These are phyloP conservation scores for Mercurialis annua DNA, from an alignment of 345 rosid species.

Conservation along the genomic window DNA sequence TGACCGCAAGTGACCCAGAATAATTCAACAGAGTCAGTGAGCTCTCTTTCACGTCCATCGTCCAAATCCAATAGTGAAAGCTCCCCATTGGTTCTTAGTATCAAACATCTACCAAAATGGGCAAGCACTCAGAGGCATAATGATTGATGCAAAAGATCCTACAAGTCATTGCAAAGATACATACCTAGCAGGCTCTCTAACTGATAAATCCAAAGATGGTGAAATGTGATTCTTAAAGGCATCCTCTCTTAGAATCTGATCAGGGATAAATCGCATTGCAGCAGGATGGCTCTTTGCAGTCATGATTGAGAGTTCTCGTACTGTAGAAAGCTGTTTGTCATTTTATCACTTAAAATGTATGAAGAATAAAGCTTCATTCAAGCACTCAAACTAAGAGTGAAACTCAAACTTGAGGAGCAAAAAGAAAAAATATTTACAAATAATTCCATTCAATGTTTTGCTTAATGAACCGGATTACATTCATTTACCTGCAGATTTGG, in stretches of 20 bases:
- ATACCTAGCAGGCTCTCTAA: constrained; percentile 84
- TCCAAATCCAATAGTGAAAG: constrained; percentile 95
- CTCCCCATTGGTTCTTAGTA: constrained; percentile 88
- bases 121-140: constrained; percentile 31
- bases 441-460: neutral
- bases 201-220: constrained; percentile 45
- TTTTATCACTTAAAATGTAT: constrained; percentile 92
- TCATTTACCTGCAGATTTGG: constrained; percentile 79
- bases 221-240: constrained; percentile 41
- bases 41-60: constrained; percentile 96
- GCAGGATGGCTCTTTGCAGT: constrained; percentile 99
- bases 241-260: constrained; percentile 59
- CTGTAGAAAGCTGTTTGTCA: constrained; percentile 99
- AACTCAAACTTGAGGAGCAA: constrained; percentile 19
- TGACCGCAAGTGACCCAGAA: constrained; percentile 99
- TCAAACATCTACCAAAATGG: constrained; percentile 65
- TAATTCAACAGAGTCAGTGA: constrained; percentile 89
- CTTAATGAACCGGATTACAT: constrained; percentile 18
- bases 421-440: neutral
- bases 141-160: constrained; percentile 12
- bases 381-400: constrained; percentile 28
- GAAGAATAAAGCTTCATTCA: constrained; percentile 38
- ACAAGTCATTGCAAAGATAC: constrained; percentile 16
- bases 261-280: constrained; percentile 98
- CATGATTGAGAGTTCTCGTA: constrained; percentile 98